A percentile compares a stretch with the other conserved stretches of the same genome.
Evolutionary conservation across 2,329 filamentous ascomycete genomes (phyloP).

Genomic region (Madurella fahalii): DNA sequence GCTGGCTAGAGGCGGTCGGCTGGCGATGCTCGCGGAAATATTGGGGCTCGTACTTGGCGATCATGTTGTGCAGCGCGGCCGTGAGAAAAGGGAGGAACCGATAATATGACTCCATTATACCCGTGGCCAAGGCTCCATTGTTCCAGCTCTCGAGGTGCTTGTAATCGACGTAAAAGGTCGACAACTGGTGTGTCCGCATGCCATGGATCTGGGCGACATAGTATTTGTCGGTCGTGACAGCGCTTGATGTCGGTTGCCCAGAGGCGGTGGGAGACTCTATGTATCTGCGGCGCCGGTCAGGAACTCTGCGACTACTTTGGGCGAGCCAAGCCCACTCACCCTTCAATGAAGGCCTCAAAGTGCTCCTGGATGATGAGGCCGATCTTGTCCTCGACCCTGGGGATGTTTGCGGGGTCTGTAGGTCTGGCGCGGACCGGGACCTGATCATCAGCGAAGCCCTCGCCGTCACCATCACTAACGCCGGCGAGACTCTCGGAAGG

Average conservation of each 20-base stretch:
- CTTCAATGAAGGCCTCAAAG: constrained; percentile 77
- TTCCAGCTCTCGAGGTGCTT: constrained; percentile 75
- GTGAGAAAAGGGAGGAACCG: constrained; percentile 91
- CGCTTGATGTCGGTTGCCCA: constrained; percentile 62
- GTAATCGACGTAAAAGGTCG: constrained; percentile 82
- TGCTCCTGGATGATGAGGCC: constrained; percentile 70
- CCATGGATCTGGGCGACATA: constrained; percentile 81
- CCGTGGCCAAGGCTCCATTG: constrained; percentile 77
- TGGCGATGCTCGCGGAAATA: constrained; percentile 94
- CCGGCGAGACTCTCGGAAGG: constrained; percentile 59
- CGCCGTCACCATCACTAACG: constrained; percentile 58
- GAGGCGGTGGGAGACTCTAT: constrained; percentile 65
- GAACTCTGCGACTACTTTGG: not conserved
- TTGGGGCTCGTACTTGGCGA: constrained; percentile 87
- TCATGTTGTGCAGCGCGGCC: constrained; percentile 83
- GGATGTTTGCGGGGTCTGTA: constrained; percentile 50
- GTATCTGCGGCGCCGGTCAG: constrained; percentile 44
- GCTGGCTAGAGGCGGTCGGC: constrained; percentile 68
- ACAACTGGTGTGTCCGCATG: constrained; percentile 69
- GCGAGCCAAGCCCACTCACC: constrained; percentile 43
- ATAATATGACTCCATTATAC: constrained; percentile 88
- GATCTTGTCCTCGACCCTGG: constrained; percentile 71
- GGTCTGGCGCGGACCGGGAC: constrained; percentile 50
- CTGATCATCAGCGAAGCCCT: constrained; percentile 62
- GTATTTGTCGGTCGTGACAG: constrained; percentile 72